Percentiles rank a stretch among this genome's conserved stretches.
phyloP scores from a whole-genome alignment of 768 basidiomycete species.

The Dentipellis sp. region DNA sequence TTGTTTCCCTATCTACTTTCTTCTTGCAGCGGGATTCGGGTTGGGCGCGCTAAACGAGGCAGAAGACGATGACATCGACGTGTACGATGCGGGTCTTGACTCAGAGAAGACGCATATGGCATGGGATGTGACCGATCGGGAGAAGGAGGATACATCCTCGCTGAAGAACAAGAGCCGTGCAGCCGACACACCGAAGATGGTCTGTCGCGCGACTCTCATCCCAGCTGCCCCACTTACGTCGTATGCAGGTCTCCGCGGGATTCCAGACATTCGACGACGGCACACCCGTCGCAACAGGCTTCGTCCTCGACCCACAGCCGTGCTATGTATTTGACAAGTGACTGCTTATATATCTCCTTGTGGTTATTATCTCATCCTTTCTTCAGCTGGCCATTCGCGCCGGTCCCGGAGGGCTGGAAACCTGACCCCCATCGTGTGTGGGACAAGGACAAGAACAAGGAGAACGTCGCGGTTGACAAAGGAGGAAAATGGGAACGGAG shows the following conservation, averaged over 20 bases:
- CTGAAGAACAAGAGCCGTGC: conserved; percentile 1
- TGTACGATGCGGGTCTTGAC: conserved; percentile 48
- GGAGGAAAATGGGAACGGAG: conserved; percentile 42
- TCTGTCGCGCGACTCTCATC: not conserved
- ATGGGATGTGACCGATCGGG: conserved; percentile 54
- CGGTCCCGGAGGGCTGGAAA: conserved; percentile 76
- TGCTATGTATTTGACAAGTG: conserved; percentile 66
- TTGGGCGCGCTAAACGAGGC: conserved; percentile 88
- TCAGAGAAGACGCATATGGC: conserved; percentile 42
- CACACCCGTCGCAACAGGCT: conserved; percentile 61
- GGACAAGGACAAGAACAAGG: conserved; percentile 33
- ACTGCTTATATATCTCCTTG: conserved; percentile 15
- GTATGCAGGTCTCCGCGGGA: conserved; percentile 12
- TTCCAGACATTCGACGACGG: conserved; percentile 65
- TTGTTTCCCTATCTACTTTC: not conserved
- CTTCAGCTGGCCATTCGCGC: conserved; percentile 74
- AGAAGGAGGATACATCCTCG: conserved; percentile 48
- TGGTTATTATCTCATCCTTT: conserved; percentile 13
- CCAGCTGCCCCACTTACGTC: not conserved
- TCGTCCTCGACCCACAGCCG: conserved; percentile 57
- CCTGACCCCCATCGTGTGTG: conserved; percentile 80
- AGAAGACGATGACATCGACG: conserved; percentile 85
- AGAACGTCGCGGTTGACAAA: conserved; percentile 26
- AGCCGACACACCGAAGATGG: not conserved
- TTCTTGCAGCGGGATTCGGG: conserved; percentile 66